Percentiles rank a stretch among this genome's conserved stretches.
These are phyloP conservation scores for Pseudozyma hubeiensis DNA, from an alignment of 1,284 basidiomycete species.

Conservation along the genomic window DNA sequence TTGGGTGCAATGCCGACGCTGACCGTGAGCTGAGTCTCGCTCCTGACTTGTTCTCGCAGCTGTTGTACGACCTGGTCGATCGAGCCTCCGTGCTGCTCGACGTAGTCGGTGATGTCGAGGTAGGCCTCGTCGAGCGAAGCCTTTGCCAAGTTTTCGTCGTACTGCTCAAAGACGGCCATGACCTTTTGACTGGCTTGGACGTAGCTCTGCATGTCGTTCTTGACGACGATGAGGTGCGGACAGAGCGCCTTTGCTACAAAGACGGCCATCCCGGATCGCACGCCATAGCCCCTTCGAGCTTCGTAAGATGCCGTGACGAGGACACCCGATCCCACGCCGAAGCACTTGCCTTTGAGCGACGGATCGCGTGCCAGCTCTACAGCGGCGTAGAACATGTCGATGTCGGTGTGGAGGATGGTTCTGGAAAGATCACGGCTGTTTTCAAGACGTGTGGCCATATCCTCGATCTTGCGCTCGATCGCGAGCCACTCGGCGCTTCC, in stretches of 20 bases:
- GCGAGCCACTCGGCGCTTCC: conserved; percentile 48
- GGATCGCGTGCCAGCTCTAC: conserved; percentile 80
- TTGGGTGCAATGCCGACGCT: conserved; percentile 77
- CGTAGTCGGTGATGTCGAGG: conserved; percentile 84
- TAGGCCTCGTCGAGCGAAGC: conserved; percentile 83
- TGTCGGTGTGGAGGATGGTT: conserved; percentile 82
- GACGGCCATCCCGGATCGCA: conserved; percentile 73
- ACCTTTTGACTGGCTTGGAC: conserved; percentile 63
- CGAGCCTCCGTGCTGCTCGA: conserved; percentile 75
- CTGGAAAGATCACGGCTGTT: conserved; percentile 81
- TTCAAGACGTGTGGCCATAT: conserved; percentile 77
- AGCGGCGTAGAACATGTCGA: conserved; percentile 66
- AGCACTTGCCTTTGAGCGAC: conserved; percentile 74
- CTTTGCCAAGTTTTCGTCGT: conserved; percentile 82
- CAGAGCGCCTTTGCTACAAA: conserved; percentile 94
- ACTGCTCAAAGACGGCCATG: conserved; percentile 75
- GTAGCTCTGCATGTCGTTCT: conserved; percentile 68
- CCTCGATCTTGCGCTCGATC: conserved; percentile 54
- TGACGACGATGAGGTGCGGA: conserved; percentile 84
- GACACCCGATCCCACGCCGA: conserved; percentile 63
- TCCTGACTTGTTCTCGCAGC: conserved; percentile 51
- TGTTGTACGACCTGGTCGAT: conserved; percentile 79
- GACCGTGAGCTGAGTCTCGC: conserved; percentile 78
- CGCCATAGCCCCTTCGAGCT: conserved; percentile 75
- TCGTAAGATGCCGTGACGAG: conserved; percentile 65